Evolutionary conservation across 495 filamentous ascomycete species (phyloP), one percentile per base, ranked within the genome.

Genomic region (Lepraria neglecta): DNA sequence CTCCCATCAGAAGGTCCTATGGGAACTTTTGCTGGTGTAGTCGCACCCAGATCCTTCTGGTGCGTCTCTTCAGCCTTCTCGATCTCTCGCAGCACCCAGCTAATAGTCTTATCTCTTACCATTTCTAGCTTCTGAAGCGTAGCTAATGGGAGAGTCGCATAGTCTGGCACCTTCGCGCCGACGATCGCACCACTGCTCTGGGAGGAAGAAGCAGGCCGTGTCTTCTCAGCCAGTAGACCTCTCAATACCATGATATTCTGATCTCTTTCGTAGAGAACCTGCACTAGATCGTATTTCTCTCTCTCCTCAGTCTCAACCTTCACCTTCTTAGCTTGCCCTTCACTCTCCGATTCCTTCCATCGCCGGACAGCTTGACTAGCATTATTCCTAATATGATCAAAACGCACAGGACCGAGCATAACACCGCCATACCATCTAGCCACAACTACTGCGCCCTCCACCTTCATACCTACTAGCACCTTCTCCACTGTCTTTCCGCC

Each of bases 371-470:
- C 75, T 42, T 69, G 70, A 42, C 67, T 67, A 14, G 75, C 76
- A 31, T 47, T 64, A 30, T 63, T 67, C 56, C 75, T 72, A 27
- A 79, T 75, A 59, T 78, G 75, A 28, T 67, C 71, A 56, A 78
- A 80, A 27, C 77, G 56, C 15, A 75, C 66, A 14, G 75, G 75
- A 9, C 77, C 77, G 28, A 80, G 65, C 64, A 76, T 69, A 0
- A 72, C 60, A 1, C 77, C 77, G 4, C 77, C 76, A 63, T 74
- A 78, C 77, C 77, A 78, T 47, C 77, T 60, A 27, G 76, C 77
- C 28, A 80, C 77, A 2, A 78, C 72, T 14, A 77, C 69, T 7
- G 68, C 62, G 17, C 77, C 77, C 45, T 64, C 65, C 15, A 73
- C 71, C 3, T 69, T 55, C 59, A 66, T 60, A 6, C 69, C 64